phyloP scores from a whole-genome alignment of 768 basidiomycete species.

The Cystofilobasidium ferigula region DNA sequence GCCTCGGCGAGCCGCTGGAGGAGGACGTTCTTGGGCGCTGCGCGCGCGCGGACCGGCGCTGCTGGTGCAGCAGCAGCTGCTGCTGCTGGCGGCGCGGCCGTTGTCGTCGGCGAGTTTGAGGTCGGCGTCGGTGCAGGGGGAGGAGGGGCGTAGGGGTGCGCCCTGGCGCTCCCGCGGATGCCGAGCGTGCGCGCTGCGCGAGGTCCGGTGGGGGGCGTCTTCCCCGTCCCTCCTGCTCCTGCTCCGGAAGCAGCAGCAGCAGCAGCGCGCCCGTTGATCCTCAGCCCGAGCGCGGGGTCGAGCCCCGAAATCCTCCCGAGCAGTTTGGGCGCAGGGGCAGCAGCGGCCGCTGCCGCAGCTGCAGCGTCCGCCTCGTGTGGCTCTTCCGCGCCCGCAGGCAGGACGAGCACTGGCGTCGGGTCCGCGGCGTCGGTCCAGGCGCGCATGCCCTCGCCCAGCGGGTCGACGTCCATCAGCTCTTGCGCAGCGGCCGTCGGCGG shows the following conservation, averaged over 20 bases:
- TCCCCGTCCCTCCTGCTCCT: not conserved
- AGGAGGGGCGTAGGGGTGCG: too few relatives aligned
- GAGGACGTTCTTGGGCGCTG: constrained; percentile 8
- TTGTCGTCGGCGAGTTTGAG: too few relatives aligned
- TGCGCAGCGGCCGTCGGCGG: not conserved
- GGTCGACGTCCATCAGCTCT: not conserved
- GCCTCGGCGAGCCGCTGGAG: constrained; percentile 20
- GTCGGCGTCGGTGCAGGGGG: too few relatives aligned
- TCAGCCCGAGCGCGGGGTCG: not conserved
- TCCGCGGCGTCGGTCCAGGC: not conserved
- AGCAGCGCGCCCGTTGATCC: not conserved
- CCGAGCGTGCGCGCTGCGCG: constrained; percentile 2
- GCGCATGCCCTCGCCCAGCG: constrained; percentile 11
- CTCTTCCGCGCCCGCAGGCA: not conserved
- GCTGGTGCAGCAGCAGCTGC: not conserved
- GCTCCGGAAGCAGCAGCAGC: not conserved
- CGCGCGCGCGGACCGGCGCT: not conserved
- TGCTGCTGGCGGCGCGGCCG: not conserved
- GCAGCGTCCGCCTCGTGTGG: not conserved
- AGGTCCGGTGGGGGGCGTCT: not conserved
- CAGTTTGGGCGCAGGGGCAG: not conserved
- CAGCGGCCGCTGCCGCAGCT: not conserved
- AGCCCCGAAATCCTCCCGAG: constrained; percentile 13
- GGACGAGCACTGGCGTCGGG: not conserved
- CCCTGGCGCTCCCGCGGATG: not conserved